These are phyloP conservation scores for Nemania diffusa DNA, from an alignment of 2,329 filamentous ascomycete species.

Conservation along the genomic window DNA sequence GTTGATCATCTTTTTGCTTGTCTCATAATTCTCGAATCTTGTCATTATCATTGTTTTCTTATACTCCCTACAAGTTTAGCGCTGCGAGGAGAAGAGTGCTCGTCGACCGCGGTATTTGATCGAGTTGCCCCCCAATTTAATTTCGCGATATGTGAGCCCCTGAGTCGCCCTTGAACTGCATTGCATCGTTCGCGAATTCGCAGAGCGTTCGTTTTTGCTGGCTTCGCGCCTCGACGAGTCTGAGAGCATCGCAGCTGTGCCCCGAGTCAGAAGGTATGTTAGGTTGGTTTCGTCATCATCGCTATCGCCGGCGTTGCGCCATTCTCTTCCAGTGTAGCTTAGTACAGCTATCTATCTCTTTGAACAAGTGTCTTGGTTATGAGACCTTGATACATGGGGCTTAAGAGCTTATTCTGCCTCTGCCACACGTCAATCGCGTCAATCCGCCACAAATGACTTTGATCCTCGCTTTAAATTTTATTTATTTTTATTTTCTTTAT, in stretches of 20 bases:
- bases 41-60: background rate
- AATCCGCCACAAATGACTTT: constrained; percentile 9
- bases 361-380: background rate
- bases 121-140: background rate
- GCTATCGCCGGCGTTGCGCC: background rate
- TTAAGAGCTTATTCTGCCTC: constrained; percentile 10
- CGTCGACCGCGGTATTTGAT: constrained; percentile 9
- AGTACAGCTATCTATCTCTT: background rate
- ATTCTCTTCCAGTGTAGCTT: background rate
- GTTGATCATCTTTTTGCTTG: background rate
- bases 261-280: constrained; percentile 17
- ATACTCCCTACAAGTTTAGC: constrained; percentile 5
- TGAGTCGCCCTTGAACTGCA: constrained; percentile 21
- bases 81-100: background rate
- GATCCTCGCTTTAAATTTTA: background rate
- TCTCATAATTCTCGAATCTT: background rate
- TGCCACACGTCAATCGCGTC: constrained; percentile 2
- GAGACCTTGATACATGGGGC: background rate
- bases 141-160: constrained; percentile 32
- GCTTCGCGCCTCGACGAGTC: background rate
- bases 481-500: background rate
- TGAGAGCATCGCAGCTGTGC: background rate
- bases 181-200: constrained; percentile 16
- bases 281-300: background rate
- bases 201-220: constrained; percentile 11